phyloP scores from a whole-genome alignment of 1,139 yeast species.

The Torulaspora globosa region DNA sequence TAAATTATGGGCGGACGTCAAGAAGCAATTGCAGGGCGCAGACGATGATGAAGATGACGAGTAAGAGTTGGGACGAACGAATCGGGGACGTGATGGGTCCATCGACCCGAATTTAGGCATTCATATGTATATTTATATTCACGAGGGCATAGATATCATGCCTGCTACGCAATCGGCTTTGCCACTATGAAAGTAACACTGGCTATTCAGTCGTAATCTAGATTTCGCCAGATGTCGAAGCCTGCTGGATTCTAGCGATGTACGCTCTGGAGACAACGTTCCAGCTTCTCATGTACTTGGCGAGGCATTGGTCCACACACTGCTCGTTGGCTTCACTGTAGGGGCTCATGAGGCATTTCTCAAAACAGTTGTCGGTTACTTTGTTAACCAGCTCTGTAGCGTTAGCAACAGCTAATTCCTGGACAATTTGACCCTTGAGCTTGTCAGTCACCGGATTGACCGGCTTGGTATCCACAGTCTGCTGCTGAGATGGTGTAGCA shows the following conservation, averaged over 20 bases:
- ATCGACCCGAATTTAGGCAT: slow-evolving; percentile 2
- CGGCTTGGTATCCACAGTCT: slow-evolving; percentile 27
- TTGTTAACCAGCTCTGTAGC: slow-evolving; percentile 84
- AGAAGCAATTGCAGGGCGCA: slow-evolving; percentile 56
- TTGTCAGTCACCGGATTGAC: slow-evolving; percentile 49
- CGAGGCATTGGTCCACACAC: slow-evolving; percentile 74
- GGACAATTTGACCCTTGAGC: slow-evolving; percentile 67
- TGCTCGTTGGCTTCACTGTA: slow-evolving; percentile 44
- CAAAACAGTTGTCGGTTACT: slow-evolving; percentile 85
- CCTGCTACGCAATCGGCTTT: too few species aligned
- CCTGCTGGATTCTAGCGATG: slow-evolving; percentile 65
- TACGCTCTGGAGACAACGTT: slow-evolving; percentile 74
- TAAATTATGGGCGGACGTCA: slow-evolving; percentile 96
- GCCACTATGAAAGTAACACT: too few species aligned
- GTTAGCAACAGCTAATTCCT: slow-evolving; percentile 83
- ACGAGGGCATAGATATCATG: slow-evolving; percentile 6
- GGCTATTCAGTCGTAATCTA: too few species aligned
- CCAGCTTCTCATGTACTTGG: slow-evolving; percentile 91
- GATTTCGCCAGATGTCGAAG: slow-evolving; percentile 36
- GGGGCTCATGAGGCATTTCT: slow-evolving; percentile 59
- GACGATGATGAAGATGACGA: slow-evolving; percentile 60
- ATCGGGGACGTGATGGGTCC: background rate
- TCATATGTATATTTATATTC: slow-evolving; percentile 12
- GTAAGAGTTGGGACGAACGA: slow-evolving; percentile 27
- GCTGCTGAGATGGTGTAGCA: slow-evolving; percentile 32